These are phyloP conservation scores for Trichosanthes truncata DNA, from an alignment of 306 rosid species.

Conservation along the genomic window DNA sequence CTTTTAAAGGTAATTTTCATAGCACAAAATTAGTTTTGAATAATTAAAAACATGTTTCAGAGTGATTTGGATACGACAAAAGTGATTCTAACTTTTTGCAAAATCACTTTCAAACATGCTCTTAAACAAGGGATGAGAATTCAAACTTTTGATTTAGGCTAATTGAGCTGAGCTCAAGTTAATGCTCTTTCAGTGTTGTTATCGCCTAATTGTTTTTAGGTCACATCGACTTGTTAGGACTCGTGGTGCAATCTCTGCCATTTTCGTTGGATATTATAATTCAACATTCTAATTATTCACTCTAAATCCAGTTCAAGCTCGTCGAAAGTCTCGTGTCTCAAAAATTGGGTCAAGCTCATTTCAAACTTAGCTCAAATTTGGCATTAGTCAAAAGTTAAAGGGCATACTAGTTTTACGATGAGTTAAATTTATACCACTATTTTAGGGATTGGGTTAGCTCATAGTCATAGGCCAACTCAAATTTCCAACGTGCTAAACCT, in stretches of 20 bases:
- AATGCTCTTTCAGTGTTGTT: not conserved
- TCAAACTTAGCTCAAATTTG: not conserved
- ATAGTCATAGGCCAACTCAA: too few species aligned
- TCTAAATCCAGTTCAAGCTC: too few species aligned
- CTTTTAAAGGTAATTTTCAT: too few species aligned
- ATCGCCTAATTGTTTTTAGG: not conserved
- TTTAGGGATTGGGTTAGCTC: not conserved
- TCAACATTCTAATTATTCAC: not conserved
- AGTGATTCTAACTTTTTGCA: too few species aligned
- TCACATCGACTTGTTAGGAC: not conserved
- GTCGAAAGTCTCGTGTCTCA: not conserved
- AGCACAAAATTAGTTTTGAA: too few species aligned
- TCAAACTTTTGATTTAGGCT: not conserved
- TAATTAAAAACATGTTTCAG: too few species aligned
- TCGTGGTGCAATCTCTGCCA: not conserved
- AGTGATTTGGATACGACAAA: too few species aligned
- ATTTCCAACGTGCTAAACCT: too few species aligned
- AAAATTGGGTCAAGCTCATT: too few species aligned
- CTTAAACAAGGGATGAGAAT: not conserved
- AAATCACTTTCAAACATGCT: too few species aligned
- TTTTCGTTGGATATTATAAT: not conserved
- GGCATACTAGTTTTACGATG: not conserved
- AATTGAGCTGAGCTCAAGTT: not conserved
- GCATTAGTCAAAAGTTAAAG: not conserved
- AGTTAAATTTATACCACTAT: not conserved